These are phyloP conservation scores for Mucor circinelloides DNA, from an alignment of 371 early-diverging fungal species.

Conservation along the genomic window DNA sequence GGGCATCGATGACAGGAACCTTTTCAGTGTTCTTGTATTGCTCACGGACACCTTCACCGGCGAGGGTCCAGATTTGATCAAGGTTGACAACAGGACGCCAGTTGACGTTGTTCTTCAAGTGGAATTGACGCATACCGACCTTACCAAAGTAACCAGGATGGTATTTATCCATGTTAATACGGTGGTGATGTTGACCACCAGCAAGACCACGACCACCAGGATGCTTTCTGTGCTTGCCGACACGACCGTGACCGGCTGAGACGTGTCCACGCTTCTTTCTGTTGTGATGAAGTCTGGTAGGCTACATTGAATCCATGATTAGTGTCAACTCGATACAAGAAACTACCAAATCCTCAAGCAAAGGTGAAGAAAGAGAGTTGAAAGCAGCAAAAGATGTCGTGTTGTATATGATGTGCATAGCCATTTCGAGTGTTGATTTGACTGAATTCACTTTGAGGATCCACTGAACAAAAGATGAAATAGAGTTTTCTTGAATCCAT, in stretches of 20 bases:
- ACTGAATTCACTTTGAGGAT: background rate
- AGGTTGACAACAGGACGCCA: conserved; percentile 88
- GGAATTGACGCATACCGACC: conserved; percentile 99
- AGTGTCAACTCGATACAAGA: background rate
- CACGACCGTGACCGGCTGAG: too few relatives aligned
- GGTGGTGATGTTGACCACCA: too few relatives aligned
- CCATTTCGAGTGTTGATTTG: background rate
- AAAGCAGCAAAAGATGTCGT: background rate
- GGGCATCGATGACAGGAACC: too few relatives aligned
- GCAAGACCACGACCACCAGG: too few relatives aligned
- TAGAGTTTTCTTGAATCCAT: background rate
- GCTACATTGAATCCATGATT: conserved; percentile 46
- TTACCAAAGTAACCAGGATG: conserved; percentile 99
- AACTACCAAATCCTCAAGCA: background rate
- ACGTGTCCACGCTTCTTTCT: too few relatives aligned
- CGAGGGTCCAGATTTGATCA: too few relatives aligned
- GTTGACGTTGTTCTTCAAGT: conserved; percentile 92
- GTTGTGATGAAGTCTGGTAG: conserved; percentile 85
- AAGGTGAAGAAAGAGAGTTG: background rate
- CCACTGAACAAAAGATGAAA: background rate
- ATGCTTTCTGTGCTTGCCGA: too few relatives aligned
- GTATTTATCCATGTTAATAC: conserved; percentile 99
- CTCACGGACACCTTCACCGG: too few relatives aligned
- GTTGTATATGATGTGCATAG: background rate
- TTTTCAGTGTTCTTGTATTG: too few relatives aligned